phyloP scores from a whole-genome alignment of 1,139 yeast species.

The Suhomyces maxii region DNA sequence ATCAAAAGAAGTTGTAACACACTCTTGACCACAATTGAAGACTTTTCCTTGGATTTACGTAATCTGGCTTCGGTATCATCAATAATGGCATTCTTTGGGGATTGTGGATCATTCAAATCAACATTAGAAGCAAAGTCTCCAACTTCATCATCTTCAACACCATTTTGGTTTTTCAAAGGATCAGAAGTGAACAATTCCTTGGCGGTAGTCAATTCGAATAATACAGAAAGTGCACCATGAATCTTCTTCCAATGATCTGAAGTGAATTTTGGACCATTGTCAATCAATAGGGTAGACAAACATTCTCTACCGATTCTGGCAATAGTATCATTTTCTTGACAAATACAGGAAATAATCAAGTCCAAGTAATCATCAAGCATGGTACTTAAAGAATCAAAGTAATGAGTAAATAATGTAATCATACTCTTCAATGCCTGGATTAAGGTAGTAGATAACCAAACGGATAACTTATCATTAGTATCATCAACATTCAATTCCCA shows the following conservation, averaged over 20 bases:
- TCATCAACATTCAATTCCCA: slow-evolving; percentile 69
- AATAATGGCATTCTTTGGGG: slow-evolving; percentile 12
- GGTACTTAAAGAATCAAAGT: slow-evolving; percentile 69
- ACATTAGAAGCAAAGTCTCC: slow-evolving; percentile 17
- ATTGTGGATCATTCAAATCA: slow-evolving; percentile 15
- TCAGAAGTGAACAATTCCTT: slow-evolving; percentile 75
- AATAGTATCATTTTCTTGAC: slow-evolving; percentile 95
- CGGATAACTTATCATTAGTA: slow-evolving; percentile 78
- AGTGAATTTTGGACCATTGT: slow-evolving; percentile 67
- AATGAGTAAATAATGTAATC: slow-evolving; percentile 79
- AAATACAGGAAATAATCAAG: slow-evolving; percentile 80
- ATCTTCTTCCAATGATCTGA: slow-evolving; percentile 75
- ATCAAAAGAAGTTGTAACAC: slow-evolving; percentile 87
- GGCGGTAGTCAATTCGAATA: slow-evolving; percentile 86
- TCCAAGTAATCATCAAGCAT: slow-evolving; percentile 78
- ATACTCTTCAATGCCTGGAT: slow-evolving; percentile 92
- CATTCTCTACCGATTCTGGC: slow-evolving; percentile 94
- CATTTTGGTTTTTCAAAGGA: slow-evolving; percentile 42
- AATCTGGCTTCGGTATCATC: slow-evolving; percentile 27
- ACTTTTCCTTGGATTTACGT: slow-evolving; percentile 53
- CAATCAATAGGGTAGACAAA: slow-evolving; percentile 70
- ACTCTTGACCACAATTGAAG: slow-evolving; percentile 86
- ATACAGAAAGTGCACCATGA: slow-evolving; percentile 57
- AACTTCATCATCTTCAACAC: slow-evolving; percentile 19
- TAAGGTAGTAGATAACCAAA: slow-evolving; percentile 94